phyloP scores from a whole-genome alignment of 2,329 filamentous ascomycete genomes.

The Sporothrix curviconia region DNA sequence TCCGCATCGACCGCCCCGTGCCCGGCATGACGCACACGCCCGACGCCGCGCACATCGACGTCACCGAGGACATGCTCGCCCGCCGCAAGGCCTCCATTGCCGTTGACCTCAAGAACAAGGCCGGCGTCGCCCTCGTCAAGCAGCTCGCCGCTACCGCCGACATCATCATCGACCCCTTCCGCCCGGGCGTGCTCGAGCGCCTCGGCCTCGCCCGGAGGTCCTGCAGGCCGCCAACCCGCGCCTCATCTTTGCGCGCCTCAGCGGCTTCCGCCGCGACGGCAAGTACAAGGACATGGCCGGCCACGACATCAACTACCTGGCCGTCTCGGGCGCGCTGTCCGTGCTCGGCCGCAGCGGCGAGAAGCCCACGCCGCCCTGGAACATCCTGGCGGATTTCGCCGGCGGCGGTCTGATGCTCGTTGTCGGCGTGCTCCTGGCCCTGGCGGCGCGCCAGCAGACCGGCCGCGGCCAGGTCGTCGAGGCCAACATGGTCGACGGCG shows the following conservation, averaged over 20 bases:
- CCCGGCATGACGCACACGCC: conserved; percentile 35
- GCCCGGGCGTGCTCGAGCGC: conserved; percentile 82
- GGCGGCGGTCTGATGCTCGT: conserved; percentile 80
- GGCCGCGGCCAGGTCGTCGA: conserved; percentile 84
- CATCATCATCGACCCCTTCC: conserved; percentile 87
- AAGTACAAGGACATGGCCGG: conserved; percentile 83
- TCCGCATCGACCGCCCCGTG: conserved; percentile 70
- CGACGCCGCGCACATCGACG: conserved; percentile 29
- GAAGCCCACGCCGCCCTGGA: conserved; percentile 71
- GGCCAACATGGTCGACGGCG: conserved; percentile 94
- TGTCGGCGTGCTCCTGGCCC: conserved; percentile 72
- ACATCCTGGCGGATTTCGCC: conserved; percentile 85
- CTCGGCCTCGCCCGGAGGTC: conserved; percentile 66
- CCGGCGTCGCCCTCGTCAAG: conserved; percentile 60
- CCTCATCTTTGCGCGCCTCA: conserved; percentile 78
- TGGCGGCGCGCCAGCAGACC: conserved; percentile 57
- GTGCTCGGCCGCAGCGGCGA: conserved; percentile 65
- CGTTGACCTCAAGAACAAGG: conserved; percentile 66
- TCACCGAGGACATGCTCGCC: conserved; percentile 65
- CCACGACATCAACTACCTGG: conserved; percentile 95
- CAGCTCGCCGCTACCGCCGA: conserved; percentile 59
- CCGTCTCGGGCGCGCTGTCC: conserved; percentile 71
- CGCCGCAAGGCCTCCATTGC: conserved; percentile 75
- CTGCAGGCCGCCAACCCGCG: conserved; percentile 63
- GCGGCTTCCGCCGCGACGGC: conserved; percentile 82